These are phyloP conservation scores for Phaeotremella skinneri DNA, from an alignment of 768 basidiomycete species.

Conservation along the genomic window DNA sequence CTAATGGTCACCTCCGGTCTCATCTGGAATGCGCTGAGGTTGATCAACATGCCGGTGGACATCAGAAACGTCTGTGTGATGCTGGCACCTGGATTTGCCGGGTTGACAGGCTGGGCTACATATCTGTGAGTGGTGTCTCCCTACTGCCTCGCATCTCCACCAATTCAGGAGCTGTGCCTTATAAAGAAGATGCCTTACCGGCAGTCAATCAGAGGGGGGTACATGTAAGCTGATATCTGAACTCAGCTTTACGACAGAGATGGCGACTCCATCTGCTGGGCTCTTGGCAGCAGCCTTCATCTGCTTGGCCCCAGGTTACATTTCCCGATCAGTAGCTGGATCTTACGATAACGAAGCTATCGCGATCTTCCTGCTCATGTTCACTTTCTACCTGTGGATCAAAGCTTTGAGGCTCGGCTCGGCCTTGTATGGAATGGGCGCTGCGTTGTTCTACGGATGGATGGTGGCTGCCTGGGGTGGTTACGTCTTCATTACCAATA, in stretches of 20 bases:
- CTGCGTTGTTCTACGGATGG: conserved; percentile 98
- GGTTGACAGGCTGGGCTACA: conserved; percentile 92
- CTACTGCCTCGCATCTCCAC: not conserved
- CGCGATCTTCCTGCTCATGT: conserved; percentile 99
- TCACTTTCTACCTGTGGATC: conserved; percentile 97
- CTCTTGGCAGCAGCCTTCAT: conserved; percentile 98
- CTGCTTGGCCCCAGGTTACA: conserved; percentile 94
- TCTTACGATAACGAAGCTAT: conserved; percentile 99
- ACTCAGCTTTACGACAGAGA: conserved; percentile 86
- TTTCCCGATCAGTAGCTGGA: conserved; percentile 96
- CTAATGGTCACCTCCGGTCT: conserved; percentile 97
- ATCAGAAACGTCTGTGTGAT: conserved; percentile 96
- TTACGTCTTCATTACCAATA: conserved; percentile 99
- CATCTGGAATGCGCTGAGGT: conserved; percentile 87
- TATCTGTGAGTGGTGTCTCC: conserved; percentile 68
- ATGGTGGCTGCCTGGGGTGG: conserved; percentile 99
- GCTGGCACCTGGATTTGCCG: conserved; percentile 94
- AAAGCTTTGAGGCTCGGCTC: conserved; percentile 91
- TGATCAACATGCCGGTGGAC: conserved; percentile 90
- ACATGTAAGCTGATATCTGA: too few species aligned
- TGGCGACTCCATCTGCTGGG: conserved; percentile 92
- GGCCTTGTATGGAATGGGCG: conserved; percentile 81
- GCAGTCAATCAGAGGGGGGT: too few species aligned
- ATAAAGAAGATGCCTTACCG: not conserved
- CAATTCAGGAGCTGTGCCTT: not conserved